Evolutionary conservation across 78 protist genomes (phyloP).

Genomic region (Mantamonas sphyraenae): DNA sequence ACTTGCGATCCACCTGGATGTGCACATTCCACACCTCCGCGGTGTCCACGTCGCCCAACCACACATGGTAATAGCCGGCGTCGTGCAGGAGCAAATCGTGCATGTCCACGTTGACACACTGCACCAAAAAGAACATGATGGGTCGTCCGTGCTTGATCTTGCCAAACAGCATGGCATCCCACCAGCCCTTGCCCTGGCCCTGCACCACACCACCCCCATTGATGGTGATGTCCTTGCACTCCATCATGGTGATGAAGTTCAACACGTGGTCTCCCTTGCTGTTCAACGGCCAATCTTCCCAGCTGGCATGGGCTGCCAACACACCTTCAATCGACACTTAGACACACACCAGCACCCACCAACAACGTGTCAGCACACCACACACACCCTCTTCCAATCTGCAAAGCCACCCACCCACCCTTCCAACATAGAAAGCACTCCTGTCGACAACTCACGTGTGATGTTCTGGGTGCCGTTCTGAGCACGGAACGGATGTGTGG

Average conservation of each 20-base stretch:
- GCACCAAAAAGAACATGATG: constrained; percentile 19
- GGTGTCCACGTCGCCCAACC: constrained; percentile 24
- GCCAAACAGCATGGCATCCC: constrained; percentile 50
- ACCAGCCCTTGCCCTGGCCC: constrained; percentile 56
- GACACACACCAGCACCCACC: no score
- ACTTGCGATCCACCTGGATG: constrained; percentile 34
- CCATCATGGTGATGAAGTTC: constrained; percentile 20
- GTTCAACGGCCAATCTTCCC: no score
- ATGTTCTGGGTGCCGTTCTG: no score
- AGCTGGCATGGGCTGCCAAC: no score
- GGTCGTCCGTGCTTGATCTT: constrained; percentile 43
- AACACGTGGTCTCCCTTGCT: no score
- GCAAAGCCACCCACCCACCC: no score
- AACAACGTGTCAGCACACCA: no score
- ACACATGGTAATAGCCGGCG: constrained; percentile 41
- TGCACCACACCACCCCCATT: constrained; percentile 18
- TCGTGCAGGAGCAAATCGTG: constrained; percentile 26
- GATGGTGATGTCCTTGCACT: constrained; percentile 21
- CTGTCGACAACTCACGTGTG: no score
- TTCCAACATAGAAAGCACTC: no score
- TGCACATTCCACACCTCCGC: constrained; percentile 27
- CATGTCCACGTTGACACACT: constrained; percentile 9
- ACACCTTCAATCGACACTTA: no score
- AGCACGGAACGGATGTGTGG: no score
- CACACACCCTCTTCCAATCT: no score